phyloP scores from a whole-genome alignment of 495 filamentous ascomycete genomes.

The Trichocladium uniseriatum region DNA sequence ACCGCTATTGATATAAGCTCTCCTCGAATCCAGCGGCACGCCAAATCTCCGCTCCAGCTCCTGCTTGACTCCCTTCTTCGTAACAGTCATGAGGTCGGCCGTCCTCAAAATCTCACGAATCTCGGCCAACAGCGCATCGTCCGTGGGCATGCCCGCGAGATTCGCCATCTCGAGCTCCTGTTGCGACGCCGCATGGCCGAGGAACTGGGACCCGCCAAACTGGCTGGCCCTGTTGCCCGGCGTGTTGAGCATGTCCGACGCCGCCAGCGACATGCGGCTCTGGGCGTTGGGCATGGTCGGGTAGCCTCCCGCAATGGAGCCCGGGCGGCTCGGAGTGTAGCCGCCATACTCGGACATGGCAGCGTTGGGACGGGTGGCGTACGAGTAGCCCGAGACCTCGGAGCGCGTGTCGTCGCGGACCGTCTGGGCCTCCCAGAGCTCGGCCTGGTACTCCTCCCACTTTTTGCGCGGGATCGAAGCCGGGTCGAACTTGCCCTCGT shows the following conservation, averaged over 20 bases:
- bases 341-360: conserved; percentile 55
- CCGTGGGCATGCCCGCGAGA: conserved; percentile 60
- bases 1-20: conserved; percentile 91
- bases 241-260: conserved; percentile 51
- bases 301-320: conserved; percentile 65
- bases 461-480: conserved; percentile 87
- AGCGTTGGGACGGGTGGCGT: conserved; percentile 65
- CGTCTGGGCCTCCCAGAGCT: conserved; percentile 92
- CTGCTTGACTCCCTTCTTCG: conserved; percentile 94
- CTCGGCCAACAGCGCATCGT: conserved; percentile 86
- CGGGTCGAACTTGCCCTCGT: conserved; percentile 98
- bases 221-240: conserved; percentile 35
- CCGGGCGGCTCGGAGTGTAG: conserved; percentile 52
- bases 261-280: conserved; percentile 67
- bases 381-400: conserved; percentile 85
- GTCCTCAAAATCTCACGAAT: conserved; percentile 86
- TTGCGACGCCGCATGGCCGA: conserved; percentile 33
- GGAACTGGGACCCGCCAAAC: conserved; percentile 40
- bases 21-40: conserved; percentile 66
- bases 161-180: conserved; percentile 63
- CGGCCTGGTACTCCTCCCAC: conserved; percentile 98
- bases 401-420: conserved; percentile 67
- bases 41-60: conserved; percentile 88
- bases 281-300: conserved; percentile 12
- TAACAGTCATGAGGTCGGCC: conserved; percentile 92